These are phyloP conservation scores for Phytophthora crassamura DNA, from an alignment of 352 stramenopile genomes.

Conservation along the genomic window DNA sequence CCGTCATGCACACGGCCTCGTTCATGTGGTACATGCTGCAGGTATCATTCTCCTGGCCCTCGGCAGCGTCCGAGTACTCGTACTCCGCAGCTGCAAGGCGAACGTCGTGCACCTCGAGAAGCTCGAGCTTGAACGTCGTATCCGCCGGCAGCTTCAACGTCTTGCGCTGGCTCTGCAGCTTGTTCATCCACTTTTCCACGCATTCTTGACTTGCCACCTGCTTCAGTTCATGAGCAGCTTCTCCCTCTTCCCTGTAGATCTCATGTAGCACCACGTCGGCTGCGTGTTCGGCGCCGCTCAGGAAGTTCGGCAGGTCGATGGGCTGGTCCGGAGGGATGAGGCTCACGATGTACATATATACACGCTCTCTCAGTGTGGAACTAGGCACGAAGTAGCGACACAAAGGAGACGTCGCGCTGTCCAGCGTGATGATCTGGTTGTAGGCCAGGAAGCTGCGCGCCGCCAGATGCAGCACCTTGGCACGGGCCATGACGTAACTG, in stretches of 20 bases:
- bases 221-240: background rate
- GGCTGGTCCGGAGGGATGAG: conserved; percentile 49
- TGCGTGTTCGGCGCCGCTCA: conserved; percentile 43
- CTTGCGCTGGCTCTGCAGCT: conserved; percentile 26
- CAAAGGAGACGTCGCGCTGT: conserved; percentile 35
- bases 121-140: conserved; percentile 34
- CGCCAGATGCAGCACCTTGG: conserved; percentile 53
- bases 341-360: conserved; percentile 57
- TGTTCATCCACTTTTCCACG: conserved; percentile 34
- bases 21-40: conserved; percentile 51
- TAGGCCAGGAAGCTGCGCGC: conserved; percentile 44
- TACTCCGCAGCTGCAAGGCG: conserved; percentile 45
- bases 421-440: conserved; percentile 45
- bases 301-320: conserved; percentile 50
- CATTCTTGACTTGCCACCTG: conserved; percentile 31
- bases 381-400: conserved; percentile 36
- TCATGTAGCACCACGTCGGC: conserved; percentile 30
- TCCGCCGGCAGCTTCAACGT: conserved; percentile 21
- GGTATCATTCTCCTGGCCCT: conserved; percentile 32
- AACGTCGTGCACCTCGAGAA: conserved; percentile 37
- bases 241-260: conserved; percentile 24
- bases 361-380: conserved; percentile 41
- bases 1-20: conserved; percentile 47
- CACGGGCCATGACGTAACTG: conserved; percentile 39
- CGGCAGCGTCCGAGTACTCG: conserved; percentile 31